phyloP scores from a whole-genome alignment of 2,329 filamentous ascomycete species.

The Niveomyces coronatus region DNA sequence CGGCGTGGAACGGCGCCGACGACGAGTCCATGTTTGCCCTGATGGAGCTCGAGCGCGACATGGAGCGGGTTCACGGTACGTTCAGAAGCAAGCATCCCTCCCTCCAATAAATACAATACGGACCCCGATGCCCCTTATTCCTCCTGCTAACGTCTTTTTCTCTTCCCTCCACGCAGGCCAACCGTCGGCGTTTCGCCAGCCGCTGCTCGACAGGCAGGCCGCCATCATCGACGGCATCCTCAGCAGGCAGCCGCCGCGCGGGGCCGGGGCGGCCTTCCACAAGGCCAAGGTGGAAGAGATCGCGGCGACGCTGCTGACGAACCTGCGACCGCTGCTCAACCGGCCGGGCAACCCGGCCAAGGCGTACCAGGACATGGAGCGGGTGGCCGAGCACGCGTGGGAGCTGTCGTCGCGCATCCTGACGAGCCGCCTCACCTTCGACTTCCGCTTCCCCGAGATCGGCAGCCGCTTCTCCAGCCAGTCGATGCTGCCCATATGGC shows the following conservation, averaged over 20 bases:
- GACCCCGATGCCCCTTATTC: neutral
- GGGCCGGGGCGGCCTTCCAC: slow-evolving; percentile 20
- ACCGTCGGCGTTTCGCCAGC: slow-evolving; percentile 25
- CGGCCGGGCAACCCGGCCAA: slow-evolving; percentile 21
- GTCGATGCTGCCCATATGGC: slow-evolving; percentile 38
- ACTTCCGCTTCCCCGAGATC: slow-evolving; percentile 40
- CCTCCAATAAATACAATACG: neutral
- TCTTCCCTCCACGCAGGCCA: slow-evolving; percentile 18
- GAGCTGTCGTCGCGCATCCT: slow-evolving; percentile 38
- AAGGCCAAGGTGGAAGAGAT: slow-evolving; percentile 30
- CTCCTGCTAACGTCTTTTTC: neutral
- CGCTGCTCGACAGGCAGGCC: slow-evolving; percentile 28
- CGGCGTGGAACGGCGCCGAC: slow-evolving; percentile 29
- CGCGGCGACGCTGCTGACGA: slow-evolving; percentile 26
- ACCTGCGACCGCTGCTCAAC: slow-evolving; percentile 30
- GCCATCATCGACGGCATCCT: slow-evolving; percentile 28
- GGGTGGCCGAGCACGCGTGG: slow-evolving; percentile 31
- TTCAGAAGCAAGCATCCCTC: neutral
- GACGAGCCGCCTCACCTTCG: slow-evolving; percentile 32
- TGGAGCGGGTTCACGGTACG: slow-evolving; percentile 25
- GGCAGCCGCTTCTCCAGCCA: slow-evolving; percentile 37
- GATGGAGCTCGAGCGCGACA: slow-evolving; percentile 25
- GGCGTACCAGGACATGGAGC: slow-evolving; percentile 32
- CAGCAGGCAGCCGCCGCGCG: slow-evolving; percentile 21
- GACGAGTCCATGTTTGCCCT: slow-evolving; percentile 24